A percentile compares a stretch with the other conserved stretches of the same genome.
phyloP scores from a whole-genome alignment of 2,329 filamentous ascomycete genomes.

The Calonectria multiphialidica region DNA sequence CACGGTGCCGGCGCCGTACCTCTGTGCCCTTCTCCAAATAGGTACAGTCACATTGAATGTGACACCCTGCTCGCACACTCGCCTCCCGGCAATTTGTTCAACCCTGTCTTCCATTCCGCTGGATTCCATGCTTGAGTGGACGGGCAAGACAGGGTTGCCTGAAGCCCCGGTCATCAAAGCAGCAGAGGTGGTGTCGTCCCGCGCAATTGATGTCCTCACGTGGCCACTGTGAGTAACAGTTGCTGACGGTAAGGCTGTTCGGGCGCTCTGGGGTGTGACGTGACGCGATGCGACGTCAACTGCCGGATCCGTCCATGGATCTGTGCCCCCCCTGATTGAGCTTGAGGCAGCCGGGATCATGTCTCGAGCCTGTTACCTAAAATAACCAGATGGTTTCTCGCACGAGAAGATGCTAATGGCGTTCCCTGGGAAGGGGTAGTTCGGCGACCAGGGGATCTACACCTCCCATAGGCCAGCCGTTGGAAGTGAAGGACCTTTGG shows the following conservation, averaged over 20 bases:
- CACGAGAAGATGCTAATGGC: not conserved
- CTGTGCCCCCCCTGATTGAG: constrained; percentile 10
- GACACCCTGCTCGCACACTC: constrained; percentile 29
- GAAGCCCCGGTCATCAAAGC: constrained; percentile 23
- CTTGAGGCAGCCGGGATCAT: constrained; percentile 19
- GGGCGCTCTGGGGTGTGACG: constrained; percentile 14
- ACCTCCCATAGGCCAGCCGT: constrained; percentile 1
- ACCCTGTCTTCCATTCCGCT: constrained; percentile 28
- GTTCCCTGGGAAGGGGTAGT: constrained; percentile 2
- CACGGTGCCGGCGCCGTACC: constrained; percentile 17
- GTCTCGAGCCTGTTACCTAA: constrained; percentile 16
- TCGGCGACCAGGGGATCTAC: not conserved
- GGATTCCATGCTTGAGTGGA: constrained; percentile 24
- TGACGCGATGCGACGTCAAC: constrained; percentile 15
- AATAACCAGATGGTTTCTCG: constrained; percentile 19
- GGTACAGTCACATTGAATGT: constrained; percentile 25
- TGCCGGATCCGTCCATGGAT: constrained; percentile 19
- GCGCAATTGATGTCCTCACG: constrained; percentile 34
- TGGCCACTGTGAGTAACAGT: constrained; percentile 32
- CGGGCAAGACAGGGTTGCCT: constrained; percentile 31
- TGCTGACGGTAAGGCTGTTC: constrained; percentile 40
- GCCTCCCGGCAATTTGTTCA: constrained; percentile 31
- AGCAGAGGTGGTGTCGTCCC: constrained; percentile 19
- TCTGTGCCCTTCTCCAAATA: constrained; percentile 21
- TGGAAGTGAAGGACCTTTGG: constrained; percentile 12